Evolutionary conservation across 768 basidiomycete genomes (phyloP).

Genomic region (Pisolithus tinctorius): DNA sequence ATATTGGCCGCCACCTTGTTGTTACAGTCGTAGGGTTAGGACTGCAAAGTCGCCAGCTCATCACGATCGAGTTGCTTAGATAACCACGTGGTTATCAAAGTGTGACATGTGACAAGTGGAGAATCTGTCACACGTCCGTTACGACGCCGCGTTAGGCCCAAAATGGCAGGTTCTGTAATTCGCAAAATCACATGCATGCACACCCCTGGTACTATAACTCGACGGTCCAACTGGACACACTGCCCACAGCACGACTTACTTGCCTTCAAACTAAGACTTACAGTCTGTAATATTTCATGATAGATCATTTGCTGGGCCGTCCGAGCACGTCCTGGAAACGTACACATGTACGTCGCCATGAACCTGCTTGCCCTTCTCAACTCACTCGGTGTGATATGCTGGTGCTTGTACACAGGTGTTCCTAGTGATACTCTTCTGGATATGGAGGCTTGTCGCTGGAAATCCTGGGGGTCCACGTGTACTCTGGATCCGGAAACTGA

Average conservation of each 20-base stretch:
- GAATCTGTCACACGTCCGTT: neutral
- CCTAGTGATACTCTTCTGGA: slow-evolving; percentile 88
- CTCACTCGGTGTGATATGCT: neutral
- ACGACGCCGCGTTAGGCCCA: slow-evolving; percentile 1
- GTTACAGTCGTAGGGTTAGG: too few relatives aligned
- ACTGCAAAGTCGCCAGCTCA: neutral
- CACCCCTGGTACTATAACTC: neutral
- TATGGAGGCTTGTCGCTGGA: slow-evolving; percentile 69
- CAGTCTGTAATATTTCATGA: slow-evolving; percentile 48
- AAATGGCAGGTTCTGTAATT: slow-evolving; percentile 13
- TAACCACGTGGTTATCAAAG: slow-evolving; percentile 3
- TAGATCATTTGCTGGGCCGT: slow-evolving; percentile 86
- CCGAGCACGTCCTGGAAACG: slow-evolving; percentile 90
- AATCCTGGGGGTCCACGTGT: slow-evolving; percentile 57
- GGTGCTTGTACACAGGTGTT: slow-evolving; percentile 52
- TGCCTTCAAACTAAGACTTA: neutral
- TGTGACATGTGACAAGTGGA: neutral
- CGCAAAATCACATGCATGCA: slow-evolving; percentile 29
- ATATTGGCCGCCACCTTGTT: slow-evolving; percentile 10
- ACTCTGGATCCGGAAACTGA: slow-evolving; percentile 55
- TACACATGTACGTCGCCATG: slow-evolving; percentile 48
- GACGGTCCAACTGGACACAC: too few relatives aligned
- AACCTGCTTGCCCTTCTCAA: neutral
- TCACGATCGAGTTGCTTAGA: neutral
- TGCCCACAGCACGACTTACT: neutral